Percentiles rank a stretch among this genome's conserved stretches.
phyloP scores from a whole-genome alignment of 1,284 basidiomycete genomes.

The Puccinia novopanici region DNA sequence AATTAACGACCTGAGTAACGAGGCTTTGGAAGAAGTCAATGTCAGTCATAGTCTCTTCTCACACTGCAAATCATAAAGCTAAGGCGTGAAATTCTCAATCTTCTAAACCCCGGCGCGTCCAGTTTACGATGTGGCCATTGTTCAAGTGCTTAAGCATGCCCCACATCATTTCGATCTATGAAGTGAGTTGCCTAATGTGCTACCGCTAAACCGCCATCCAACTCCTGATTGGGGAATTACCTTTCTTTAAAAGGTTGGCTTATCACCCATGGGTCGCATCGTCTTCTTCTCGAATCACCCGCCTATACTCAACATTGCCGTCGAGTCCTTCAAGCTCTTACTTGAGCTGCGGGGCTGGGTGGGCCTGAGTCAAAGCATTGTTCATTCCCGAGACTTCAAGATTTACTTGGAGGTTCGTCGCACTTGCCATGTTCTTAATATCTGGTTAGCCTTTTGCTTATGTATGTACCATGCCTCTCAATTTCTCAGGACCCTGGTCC shows the following conservation, averaged over 20 bases:
- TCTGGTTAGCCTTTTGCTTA: not conserved
- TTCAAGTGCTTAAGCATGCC: constrained; percentile 93
- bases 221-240: not conserved
- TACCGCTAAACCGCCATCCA: not conserved
- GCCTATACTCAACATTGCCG: constrained; percentile 75
- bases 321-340: constrained; percentile 84
- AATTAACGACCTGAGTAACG: constrained; percentile 31
- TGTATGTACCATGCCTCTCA: not conserved
- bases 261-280: constrained; percentile 87
- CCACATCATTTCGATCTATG: constrained; percentile 88
- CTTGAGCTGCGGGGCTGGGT: constrained; percentile 92
- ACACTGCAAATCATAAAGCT: not conserved
- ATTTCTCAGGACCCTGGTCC: constrained; percentile 64
- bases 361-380: constrained; percentile 78
- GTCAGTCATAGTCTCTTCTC: constrained; percentile 3
- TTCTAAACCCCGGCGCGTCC: constrained; percentile 51
- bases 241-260: constrained; percentile 66
- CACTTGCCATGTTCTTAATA: not conserved
- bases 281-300: constrained; percentile 88
- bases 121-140: constrained; percentile 92
- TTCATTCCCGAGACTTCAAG: constrained; percentile 84
- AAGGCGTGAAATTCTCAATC: constrained; percentile 56
- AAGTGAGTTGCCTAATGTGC: constrained; percentile 60
- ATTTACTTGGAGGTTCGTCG: constrained; percentile 65
- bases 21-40: constrained; percentile 42